These are phyloP conservation scores for Aspergillus avenaceus DNA, from an alignment of 495 filamentous ascomycete species.

Conservation along the genomic window DNA sequence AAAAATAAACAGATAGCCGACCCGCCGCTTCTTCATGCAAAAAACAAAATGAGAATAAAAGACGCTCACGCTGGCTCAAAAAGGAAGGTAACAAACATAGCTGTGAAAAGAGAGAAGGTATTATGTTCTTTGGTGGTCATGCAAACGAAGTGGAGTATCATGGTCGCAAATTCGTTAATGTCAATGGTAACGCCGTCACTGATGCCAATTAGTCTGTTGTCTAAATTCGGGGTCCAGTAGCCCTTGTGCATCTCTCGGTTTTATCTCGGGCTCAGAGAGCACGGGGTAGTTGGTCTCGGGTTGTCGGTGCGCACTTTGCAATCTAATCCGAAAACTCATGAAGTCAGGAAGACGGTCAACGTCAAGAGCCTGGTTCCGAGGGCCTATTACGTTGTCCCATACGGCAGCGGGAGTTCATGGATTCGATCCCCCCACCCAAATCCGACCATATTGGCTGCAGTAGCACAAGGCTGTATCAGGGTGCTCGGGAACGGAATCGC, in stretches of 20 bases:
- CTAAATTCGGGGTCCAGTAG: conserved; percentile 21
- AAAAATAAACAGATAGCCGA: conserved; percentile 46
- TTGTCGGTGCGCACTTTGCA: conserved; percentile 15
- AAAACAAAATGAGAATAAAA: conserved; percentile 24
- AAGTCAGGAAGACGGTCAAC: conserved; percentile 26
- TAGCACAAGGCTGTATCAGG: conserved; percentile 79
- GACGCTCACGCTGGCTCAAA: conserved; percentile 33
- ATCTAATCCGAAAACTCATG: conserved; percentile 24
- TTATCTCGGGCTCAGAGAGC: conserved; percentile 14
- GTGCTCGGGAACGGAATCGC: conserved; percentile 85
- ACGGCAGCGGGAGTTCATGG: conserved; percentile 55
- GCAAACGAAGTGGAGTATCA: conserved; percentile 50
- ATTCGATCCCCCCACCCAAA: conserved; percentile 70
- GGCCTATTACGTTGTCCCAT: conserved; percentile 50
- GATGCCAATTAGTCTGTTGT: conserved; percentile 44
- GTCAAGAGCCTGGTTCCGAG: conserved; percentile 22
- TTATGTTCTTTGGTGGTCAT: conserved; percentile 31
- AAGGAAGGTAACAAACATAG: conserved; percentile 16
- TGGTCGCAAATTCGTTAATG: conserved; percentile 38
- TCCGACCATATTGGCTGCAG: conserved; percentile 58
- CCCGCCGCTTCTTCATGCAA: conserved; percentile 51
- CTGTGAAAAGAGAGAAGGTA: conserved; percentile 21
- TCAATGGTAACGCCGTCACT: conserved; percentile 46
- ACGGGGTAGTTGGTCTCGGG: conserved; percentile 8
- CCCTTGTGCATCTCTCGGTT: conserved; percentile 31